A percentile compares a stretch with the other conserved stretches of the same genome.
phyloP scores from a whole-genome alignment of 2,329 filamentous ascomycete genomes.

The Neocucurbitaria cava region DNA sequence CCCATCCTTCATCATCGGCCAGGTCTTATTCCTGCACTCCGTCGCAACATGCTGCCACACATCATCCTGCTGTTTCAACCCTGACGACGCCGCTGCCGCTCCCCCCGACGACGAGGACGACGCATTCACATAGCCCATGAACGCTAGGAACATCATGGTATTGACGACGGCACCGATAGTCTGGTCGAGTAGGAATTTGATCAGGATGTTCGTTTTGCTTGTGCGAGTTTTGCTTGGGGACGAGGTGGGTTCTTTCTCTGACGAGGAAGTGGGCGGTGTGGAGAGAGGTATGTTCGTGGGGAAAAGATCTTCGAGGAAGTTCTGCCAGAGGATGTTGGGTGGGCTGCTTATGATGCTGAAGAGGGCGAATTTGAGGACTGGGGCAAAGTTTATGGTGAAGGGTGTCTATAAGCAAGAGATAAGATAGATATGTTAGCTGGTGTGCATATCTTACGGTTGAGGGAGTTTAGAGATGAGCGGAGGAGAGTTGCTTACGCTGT shows the following conservation, averaged over 20 bases:
- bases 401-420: conserved; percentile 63
- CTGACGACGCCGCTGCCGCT: no score
- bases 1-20: conserved; percentile 63
- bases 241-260: conserved; percentile 42
- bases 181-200: conserved; percentile 74
- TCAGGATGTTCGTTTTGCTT: conserved; percentile 68
- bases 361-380: conserved; percentile 77
- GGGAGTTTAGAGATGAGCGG: neutral
- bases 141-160: conserved; percentile 68
- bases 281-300: conserved; percentile 61
- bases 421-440: conserved; percentile 13
- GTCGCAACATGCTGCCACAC: conserved; percentile 35
- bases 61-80: no score
- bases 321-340: conserved; percentile 88
- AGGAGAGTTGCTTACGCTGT: conserved; percentile 62
- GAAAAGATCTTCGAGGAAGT: conserved; percentile 75
- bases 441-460: no score
- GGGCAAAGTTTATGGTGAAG: conserved; percentile 68
- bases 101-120: conserved; percentile 24
- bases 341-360: conserved; percentile 77
- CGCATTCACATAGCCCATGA: conserved; percentile 59
- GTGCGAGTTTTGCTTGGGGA: conserved; percentile 42
- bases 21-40: conserved; percentile 61
- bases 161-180: conserved; percentile 70
- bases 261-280: conserved; percentile 23